Percentiles rank a stretch among this genome's conserved stretches.
Evolutionary conservation across 2,329 filamentous ascomycete genomes (phyloP).

Genomic region (Beauveria rudraprayagi): DNA sequence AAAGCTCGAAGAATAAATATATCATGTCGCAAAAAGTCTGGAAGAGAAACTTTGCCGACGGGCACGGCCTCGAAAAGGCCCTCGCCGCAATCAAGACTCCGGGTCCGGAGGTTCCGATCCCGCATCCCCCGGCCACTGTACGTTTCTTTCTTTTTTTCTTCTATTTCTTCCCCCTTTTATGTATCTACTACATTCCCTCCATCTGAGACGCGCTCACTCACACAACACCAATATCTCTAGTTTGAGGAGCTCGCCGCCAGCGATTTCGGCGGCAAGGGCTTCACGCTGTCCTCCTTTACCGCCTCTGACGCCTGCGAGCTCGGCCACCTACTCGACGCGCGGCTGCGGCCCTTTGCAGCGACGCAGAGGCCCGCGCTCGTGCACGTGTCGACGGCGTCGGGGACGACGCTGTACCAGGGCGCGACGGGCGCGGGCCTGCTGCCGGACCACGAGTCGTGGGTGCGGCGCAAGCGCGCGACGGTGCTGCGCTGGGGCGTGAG

Average conservation of each 20-base stretch:
- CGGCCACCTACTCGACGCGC: slow-evolving; percentile 54
- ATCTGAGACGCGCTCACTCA: background rate
- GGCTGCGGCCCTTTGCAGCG: slow-evolving; percentile 42
- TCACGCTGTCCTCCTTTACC: slow-evolving; percentile 48
- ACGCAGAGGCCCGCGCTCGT: slow-evolving; percentile 42
- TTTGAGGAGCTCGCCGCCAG: slow-evolving; percentile 22
- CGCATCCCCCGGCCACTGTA: slow-evolving; percentile 18
- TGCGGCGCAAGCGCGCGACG: slow-evolving; percentile 61
- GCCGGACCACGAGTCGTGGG: slow-evolving; percentile 67
- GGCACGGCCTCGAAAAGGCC: slow-evolving; percentile 20
- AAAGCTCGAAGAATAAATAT: slow-evolving; percentile 19
- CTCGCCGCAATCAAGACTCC: slow-evolving; percentile 18
- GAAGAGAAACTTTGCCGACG: slow-evolving; percentile 20
- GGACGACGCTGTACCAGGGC: slow-evolving; percentile 61
- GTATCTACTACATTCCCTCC: background rate
- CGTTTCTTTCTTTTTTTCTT: background rate
- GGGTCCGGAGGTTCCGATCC: slow-evolving; percentile 13
- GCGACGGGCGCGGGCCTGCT: slow-evolving; percentile 57
- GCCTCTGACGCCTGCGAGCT: slow-evolving; percentile 56
- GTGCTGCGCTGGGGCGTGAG: slow-evolving; percentile 63
- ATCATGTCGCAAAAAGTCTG: slow-evolving; percentile 24
- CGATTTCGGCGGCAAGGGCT: slow-evolving; percentile 32
- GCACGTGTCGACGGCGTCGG: slow-evolving; percentile 54
- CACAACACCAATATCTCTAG: slow-evolving; percentile 15
- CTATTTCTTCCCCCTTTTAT: too few relatives aligned